Conservation (phyloP, 78 protist genomes). For the Dictyostelium purpureum region DNA sequence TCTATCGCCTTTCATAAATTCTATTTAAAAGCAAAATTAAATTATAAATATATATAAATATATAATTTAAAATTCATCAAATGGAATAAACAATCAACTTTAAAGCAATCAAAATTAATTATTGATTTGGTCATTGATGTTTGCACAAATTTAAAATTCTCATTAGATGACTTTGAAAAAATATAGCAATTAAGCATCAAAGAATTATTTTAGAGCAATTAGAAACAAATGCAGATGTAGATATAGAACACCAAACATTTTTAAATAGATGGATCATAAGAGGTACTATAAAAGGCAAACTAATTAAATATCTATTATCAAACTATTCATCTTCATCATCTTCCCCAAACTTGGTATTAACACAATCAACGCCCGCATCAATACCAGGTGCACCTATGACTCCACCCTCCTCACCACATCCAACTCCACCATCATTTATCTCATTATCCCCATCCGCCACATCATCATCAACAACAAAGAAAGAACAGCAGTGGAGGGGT, state of each 20-base stretch:
- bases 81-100: not conserved
- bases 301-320: not conserved
- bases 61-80: too few relatives aligned
- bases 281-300: slow-evolving; percentile 32
- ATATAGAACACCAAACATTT: not conserved
- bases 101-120: not conserved
- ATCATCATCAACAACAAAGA: not conserved
- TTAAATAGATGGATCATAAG: slow-evolving; percentile 24
- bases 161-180: slow-evolving; percentile 22
- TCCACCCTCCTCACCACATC: slow-evolving; percentile 52
- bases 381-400: not conserved
- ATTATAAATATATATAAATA: too few relatives aligned
- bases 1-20: slow-evolving; percentile 76
- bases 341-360: not conserved
- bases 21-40: too few relatives aligned
- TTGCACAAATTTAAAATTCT: not conserved
- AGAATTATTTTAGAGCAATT: not conserved
- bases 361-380: not conserved
- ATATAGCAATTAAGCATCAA: slow-evolving; percentile 2
- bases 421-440: slow-evolving; percentile 48
- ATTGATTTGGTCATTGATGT: not conserved
- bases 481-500: not conserved
- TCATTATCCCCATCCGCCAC: not conserved
- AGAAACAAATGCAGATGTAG: not conserved
- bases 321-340: not conserved